phyloP scores from a whole-genome alignment of 129 eudicot genomes.

The Chrysanthemum lavandulifolium region DNA sequence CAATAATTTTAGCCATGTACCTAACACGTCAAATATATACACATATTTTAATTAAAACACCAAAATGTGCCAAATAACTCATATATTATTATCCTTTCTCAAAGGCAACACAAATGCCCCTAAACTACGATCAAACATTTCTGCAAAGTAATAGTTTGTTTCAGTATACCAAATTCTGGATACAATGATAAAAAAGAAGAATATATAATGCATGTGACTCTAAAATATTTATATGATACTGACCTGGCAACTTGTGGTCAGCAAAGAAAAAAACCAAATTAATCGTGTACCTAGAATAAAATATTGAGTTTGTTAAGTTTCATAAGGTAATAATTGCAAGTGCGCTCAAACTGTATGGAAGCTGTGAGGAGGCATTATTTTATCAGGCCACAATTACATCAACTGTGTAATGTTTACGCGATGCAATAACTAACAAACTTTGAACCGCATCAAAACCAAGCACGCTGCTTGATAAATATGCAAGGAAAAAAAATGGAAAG shows the following conservation, averaged over 20 bases:
- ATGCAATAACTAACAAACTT: slow-evolving; percentile 89
- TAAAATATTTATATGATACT: not conserved
- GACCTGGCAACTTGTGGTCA: slow-evolving; percentile 88
- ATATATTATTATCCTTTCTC: slow-evolving; percentile 53
- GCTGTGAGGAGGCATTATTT: not conserved
- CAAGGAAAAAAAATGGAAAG: slow-evolving; percentile 12
- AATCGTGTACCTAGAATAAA: slow-evolving; percentile 79
- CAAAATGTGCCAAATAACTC: too few species aligned
- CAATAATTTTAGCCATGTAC: too few species aligned
- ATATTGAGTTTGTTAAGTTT: slow-evolving; percentile 8
- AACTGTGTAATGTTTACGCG: slow-evolving; percentile 94
- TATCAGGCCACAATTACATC: slow-evolving; percentile 96
- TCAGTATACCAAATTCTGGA: slow-evolving; percentile 10
- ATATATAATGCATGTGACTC: not conserved
- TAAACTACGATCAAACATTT: slow-evolving; percentile 74
- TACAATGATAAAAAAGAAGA: not conserved
- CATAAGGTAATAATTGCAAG: slow-evolving; percentile 1
- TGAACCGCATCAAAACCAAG: slow-evolving; percentile 78
- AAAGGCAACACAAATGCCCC: slow-evolving; percentile 62
- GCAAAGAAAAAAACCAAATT: slow-evolving; percentile 88
- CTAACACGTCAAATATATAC: too few species aligned
- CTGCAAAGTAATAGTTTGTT: slow-evolving; percentile 33
- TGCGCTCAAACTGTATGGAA: slow-evolving; percentile 9
- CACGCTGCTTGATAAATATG: slow-evolving; percentile 86
- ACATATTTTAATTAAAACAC: too few species aligned